A percentile compares a stretch with the other conserved stretches of the same genome.
Evolutionary conservation across 768 basidiomycete species (phyloP).

Genomic region (Sistotremastrum niveocremeum): DNA sequence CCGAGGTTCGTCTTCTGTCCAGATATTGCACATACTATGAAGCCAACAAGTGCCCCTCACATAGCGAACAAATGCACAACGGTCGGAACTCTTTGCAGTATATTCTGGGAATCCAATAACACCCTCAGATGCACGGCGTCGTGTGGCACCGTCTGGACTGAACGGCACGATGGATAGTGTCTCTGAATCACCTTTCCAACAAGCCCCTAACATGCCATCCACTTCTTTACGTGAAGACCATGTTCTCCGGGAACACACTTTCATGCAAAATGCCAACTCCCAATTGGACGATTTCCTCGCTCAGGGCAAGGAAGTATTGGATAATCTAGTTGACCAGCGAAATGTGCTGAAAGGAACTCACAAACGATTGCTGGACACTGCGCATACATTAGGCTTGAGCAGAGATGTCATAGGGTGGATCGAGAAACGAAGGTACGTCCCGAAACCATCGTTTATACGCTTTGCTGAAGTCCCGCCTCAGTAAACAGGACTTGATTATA

Average conservation of each 20-base stretch:
- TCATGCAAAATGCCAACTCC: conserved; percentile 70
- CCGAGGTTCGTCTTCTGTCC: conserved; percentile 24
- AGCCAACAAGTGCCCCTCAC: neutral
- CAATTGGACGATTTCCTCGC: conserved; percentile 83
- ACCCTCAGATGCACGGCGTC: conserved; percentile 46
- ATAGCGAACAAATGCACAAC: conserved; percentile 46
- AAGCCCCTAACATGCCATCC: conserved; percentile 32
- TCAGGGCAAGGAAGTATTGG: conserved; percentile 83
- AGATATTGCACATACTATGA: neutral
- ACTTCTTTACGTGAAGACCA: conserved; percentile 55
- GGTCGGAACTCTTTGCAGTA: conserved; percentile 49
- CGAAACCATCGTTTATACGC: too few species aligned
- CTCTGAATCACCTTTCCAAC: conserved; percentile 80
- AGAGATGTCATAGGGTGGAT: conserved; percentile 96
- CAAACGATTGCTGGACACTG: conserved; percentile 70
- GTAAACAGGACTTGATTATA: conserved; percentile 93
- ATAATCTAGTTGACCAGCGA: conserved; percentile 85
- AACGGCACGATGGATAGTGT: conserved; percentile 20
- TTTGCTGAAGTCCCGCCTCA: conserved; percentile 17
- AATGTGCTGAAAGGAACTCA: conserved; percentile 94
- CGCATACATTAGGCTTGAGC: conserved; percentile 89
- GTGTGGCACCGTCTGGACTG: conserved; percentile 29
- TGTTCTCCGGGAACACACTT: conserved; percentile 80
- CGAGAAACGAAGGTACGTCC: conserved; percentile 74
- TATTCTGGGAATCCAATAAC: conserved; percentile 23